These are phyloP conservation scores for Physaria fendleri DNA, from an alignment of 345 rosid genomes.

Conservation along the genomic window DNA sequence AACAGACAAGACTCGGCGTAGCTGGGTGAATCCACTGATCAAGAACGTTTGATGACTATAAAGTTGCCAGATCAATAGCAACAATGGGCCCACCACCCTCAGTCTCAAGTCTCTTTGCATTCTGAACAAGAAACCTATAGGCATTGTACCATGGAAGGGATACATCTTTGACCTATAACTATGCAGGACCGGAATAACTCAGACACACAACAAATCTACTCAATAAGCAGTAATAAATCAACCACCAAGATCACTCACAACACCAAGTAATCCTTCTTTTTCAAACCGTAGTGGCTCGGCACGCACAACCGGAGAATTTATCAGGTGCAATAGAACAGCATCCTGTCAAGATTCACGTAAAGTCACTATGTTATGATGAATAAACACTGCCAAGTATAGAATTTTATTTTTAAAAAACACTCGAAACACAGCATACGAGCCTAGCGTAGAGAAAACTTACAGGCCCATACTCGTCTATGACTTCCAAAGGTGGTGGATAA, in stretches of 20 bases:
- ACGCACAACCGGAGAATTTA: slow-evolving; percentile 98
- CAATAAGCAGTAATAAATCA: background rate
- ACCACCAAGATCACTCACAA: slow-evolving; percentile 56
- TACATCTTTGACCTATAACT: slow-evolving; percentile 84
- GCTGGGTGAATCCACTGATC: slow-evolving; percentile 99
- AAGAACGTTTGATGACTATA: slow-evolving; percentile 80
- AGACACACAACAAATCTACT: slow-evolving; percentile 11
- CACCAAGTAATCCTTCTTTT: slow-evolving; percentile 85
- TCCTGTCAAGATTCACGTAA: slow-evolving; percentile 44
- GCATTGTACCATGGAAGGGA: slow-evolving; percentile 99
- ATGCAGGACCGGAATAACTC: slow-evolving; percentile 10
- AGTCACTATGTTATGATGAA: slow-evolving; percentile 6
- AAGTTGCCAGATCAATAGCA: slow-evolving; percentile 53
- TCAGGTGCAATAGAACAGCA: slow-evolving; percentile 83
- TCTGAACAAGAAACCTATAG: slow-evolving; percentile 93
- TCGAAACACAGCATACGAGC: background rate
- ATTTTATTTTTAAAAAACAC: background rate
- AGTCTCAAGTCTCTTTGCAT: slow-evolving; percentile 90
- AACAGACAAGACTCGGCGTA: slow-evolving; percentile 94
- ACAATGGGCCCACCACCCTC: slow-evolving; percentile 70
- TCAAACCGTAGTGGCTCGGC: slow-evolving; percentile 93
- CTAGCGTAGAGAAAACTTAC: slow-evolving; percentile 44
- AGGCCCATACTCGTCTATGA: slow-evolving; percentile 89
- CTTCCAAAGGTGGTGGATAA: slow-evolving; percentile 87
- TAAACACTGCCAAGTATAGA: background rate